Conservation (phyloP, 352 stramenopile species). For the Thalassiosira hispida region DNA sequence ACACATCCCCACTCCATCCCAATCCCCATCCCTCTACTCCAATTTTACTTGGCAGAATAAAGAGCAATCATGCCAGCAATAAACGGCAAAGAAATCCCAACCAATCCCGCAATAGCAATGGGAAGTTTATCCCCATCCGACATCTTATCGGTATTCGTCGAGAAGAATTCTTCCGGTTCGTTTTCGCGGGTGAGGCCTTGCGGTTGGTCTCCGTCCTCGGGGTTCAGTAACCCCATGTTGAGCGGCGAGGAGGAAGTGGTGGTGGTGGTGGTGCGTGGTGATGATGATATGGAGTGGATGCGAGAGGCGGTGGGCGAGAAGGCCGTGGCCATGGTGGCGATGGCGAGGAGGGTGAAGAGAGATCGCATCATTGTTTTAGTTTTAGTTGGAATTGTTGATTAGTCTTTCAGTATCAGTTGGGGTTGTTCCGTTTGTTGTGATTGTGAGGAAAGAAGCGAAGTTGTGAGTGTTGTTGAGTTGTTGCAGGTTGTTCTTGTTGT, state of each 20-base stretch:
- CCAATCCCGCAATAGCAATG: constrained; percentile 75
- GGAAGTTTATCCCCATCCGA: constrained; percentile 81
- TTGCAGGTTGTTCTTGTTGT: neutral
- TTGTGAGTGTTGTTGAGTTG: neutral
- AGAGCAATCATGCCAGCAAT: constrained; percentile 80
- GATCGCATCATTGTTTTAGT: constrained; percentile 23
- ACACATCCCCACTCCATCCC: neutral
- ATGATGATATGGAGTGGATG: neutral
- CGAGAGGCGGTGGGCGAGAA: constrained; percentile 25
- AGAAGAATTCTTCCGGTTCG: constrained; percentile 83
- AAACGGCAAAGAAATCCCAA: constrained; percentile 77
- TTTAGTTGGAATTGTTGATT: neutral
- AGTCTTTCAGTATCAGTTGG: neutral
- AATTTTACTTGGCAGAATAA: constrained; percentile 75
- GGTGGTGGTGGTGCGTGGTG: neutral
- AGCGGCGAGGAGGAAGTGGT: neutral
- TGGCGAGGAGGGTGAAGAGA: constrained; percentile 18
- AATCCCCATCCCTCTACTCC: neutral
- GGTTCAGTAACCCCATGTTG: constrained; percentile 47
- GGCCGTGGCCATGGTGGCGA: constrained; percentile 28
- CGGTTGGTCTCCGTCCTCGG: constrained; percentile 40
- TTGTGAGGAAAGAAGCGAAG: too few relatives aligned
- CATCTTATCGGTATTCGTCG: constrained; percentile 85
- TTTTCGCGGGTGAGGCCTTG: constrained; percentile 72
- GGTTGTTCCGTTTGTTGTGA: too few relatives aligned